phyloP scores from a whole-genome alignment of 73 alveolate genomes.

The Paramecium biaurelia region DNA sequence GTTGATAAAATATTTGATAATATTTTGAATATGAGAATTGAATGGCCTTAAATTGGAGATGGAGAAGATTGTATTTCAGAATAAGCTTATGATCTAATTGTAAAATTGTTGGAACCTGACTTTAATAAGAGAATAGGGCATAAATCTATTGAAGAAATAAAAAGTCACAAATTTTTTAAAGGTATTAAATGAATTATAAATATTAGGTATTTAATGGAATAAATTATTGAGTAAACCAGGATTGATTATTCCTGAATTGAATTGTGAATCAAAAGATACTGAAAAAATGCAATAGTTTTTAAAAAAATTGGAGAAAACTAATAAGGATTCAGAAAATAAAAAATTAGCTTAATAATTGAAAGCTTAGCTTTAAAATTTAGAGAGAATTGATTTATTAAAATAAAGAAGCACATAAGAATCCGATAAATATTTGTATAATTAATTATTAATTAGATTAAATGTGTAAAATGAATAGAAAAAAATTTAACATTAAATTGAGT shows the following conservation, averaged over 20 bases:
- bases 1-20: conserved; percentile 63
- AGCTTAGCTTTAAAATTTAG: conserved; percentile 19
- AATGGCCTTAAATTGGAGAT: conserved; percentile 62
- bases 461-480: neutral
- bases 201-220: conserved; percentile 48
- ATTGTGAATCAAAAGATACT: neutral
- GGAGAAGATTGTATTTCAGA: conserved; percentile 52
- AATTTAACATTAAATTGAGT: neutral
- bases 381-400: conserved; percentile 19
- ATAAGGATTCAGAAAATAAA: neutral
- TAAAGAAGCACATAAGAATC: conserved; percentile 19
- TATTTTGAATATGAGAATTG: conserved; percentile 44
- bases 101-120: conserved; percentile 65
- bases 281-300: conserved; percentile 13
- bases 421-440: neutral
- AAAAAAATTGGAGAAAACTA: neutral
- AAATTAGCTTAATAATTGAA: conserved; percentile 26
- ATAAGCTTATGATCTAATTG: conserved; percentile 49
- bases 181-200: neutral
- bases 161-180: conserved; percentile 50
- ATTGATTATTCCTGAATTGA: conserved; percentile 43
- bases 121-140: conserved; percentile 68
- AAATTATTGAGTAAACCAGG: conserved; percentile 49
- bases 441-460: neutral
- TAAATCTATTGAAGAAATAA: conserved; percentile 47